Evolutionary conservation across 2,329 filamentous ascomycete genomes (phyloP).

Genomic region (Coniochaeta prunicola): DNA sequence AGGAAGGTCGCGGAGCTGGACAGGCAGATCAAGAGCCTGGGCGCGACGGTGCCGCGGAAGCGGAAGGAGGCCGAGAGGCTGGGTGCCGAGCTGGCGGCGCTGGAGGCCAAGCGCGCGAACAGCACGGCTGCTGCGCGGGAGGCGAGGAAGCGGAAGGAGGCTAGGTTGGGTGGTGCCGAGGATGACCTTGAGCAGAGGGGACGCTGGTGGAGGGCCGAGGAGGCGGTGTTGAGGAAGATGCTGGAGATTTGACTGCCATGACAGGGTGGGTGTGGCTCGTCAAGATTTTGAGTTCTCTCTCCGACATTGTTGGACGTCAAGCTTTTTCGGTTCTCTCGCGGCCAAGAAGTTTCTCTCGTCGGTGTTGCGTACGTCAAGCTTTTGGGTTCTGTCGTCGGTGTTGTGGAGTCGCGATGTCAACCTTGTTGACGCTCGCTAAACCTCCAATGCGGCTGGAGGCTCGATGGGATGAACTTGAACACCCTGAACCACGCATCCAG

Average conservation of each 20-base stretch:
- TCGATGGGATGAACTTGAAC: too few relatives aligned
- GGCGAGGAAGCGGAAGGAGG: slow-evolving; percentile 61
- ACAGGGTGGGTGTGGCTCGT: slow-evolving; percentile 1
- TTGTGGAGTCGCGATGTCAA: too few relatives aligned
- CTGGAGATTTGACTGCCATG: slow-evolving; percentile 43
- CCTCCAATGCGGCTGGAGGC: too few relatives aligned
- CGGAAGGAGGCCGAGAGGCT: slow-evolving; percentile 60
- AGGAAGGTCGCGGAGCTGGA: slow-evolving; percentile 49
- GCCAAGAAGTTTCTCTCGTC: too few relatives aligned
- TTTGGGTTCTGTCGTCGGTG: too few relatives aligned
- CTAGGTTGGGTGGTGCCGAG: slow-evolving; percentile 54
- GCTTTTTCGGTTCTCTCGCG: too few relatives aligned
- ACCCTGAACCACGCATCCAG: too few relatives aligned
- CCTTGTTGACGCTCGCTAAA: too few relatives aligned
- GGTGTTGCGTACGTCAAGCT: too few relatives aligned
- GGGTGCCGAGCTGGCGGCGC: slow-evolving; percentile 57
- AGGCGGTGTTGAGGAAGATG: slow-evolving; percentile 54
- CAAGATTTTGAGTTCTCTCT: too few relatives aligned
- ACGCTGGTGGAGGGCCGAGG: slow-evolving; percentile 67
- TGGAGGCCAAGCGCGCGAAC: slow-evolving; percentile 60
- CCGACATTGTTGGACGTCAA: too few relatives aligned
- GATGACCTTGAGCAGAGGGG: slow-evolving; percentile 72
- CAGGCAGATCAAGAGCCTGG: slow-evolving; percentile 55
- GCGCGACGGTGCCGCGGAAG: slow-evolving; percentile 57
- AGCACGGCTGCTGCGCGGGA: slow-evolving; percentile 63